Conservation (phyloP, 805 yeast species). For the Starmera quercuum region DNA sequence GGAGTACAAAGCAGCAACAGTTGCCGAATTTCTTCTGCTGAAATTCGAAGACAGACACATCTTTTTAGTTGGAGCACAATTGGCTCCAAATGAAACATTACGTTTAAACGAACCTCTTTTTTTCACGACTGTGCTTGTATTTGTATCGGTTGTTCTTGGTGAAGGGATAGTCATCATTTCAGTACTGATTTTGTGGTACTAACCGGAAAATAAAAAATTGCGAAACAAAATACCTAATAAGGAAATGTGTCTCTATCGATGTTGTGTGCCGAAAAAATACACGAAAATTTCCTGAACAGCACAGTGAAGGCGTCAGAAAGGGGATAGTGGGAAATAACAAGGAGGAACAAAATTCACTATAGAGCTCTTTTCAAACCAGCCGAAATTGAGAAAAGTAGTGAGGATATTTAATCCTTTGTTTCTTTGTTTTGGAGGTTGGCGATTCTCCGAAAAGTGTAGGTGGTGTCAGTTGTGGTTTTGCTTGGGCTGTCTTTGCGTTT, state of each 20-base stretch:
- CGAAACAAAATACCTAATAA: too few species aligned
- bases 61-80: slow-evolving; percentile 16
- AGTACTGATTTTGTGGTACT: too few species aligned
- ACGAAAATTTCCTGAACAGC: slow-evolving; percentile 18
- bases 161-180: background rate
- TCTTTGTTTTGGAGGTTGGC: too few species aligned
- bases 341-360: background rate
- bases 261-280: background rate
- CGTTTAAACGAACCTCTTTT: too few species aligned
- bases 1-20: slow-evolving; percentile 12
- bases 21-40: slow-evolving; percentile 13
- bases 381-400: too few species aligned
- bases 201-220: background rate
- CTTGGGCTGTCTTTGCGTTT: too few species aligned
- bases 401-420: too few species aligned
- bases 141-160: background rate
- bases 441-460: too few species aligned
- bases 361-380: too few species aligned
- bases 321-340: background rate
- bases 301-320: slow-evolving; percentile 22
- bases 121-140: slow-evolving; percentile 1
- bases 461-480: too few species aligned
- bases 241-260: too few species aligned
- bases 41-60: slow-evolving; percentile 9
- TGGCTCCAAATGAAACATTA: slow-evolving; percentile 7